Evolutionary conservation across 2,329 filamentous ascomycete genomes (phyloP), one percentile per base, ranked within the genome.

Genomic region (Lecanicillium sp.): DNA sequence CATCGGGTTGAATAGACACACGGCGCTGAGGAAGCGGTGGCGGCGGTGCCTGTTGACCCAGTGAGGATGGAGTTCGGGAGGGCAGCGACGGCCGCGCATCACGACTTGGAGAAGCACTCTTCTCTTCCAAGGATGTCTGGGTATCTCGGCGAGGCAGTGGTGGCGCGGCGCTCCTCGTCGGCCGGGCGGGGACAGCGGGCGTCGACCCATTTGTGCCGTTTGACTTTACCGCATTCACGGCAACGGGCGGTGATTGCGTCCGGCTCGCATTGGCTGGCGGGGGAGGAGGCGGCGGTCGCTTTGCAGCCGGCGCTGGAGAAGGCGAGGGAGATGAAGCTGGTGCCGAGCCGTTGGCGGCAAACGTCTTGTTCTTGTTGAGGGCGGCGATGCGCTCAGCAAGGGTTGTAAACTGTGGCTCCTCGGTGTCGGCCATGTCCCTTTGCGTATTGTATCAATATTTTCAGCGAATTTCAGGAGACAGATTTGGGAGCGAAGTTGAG

Each of bases 341-440:
- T 3, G 68, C 70, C 18, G 66, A 61, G 17, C 66, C 58, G 39
- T 58, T 56, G 17, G 62, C 59, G 12, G 60, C 50, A 41, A 81
- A 75, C 62, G 73, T 74, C 58, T 75, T 74, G 56, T 80, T 71
- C 51, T 65, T 61, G 48, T 81, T 81, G 46, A 82, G 66, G 20
- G 78, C 78, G 9, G 77, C 77, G 45, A 81, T 81, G 37, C 78
- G 69, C 56, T 80, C 75, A 4, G 74, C 69, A 18, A 82, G 66
- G 7, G 71, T 72, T 42, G 64, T 77, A 56, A 77, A 80, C 44
- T 72, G 72, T 29, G 75, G 75, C 52, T 81, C 77, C 49, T 79
- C 74, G 32, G 69, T 63, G 37, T 81, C 77, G 7, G 74, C 67
- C 78, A 81, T 81, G 42, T n/a, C 36, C 46, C 20, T 13, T 32